Evolutionary conservation across 345 rosid genomes (phyloP), one percentile per base, ranked within the genome.

Genomic region (Cardamine chenopodiifolia): DNA sequence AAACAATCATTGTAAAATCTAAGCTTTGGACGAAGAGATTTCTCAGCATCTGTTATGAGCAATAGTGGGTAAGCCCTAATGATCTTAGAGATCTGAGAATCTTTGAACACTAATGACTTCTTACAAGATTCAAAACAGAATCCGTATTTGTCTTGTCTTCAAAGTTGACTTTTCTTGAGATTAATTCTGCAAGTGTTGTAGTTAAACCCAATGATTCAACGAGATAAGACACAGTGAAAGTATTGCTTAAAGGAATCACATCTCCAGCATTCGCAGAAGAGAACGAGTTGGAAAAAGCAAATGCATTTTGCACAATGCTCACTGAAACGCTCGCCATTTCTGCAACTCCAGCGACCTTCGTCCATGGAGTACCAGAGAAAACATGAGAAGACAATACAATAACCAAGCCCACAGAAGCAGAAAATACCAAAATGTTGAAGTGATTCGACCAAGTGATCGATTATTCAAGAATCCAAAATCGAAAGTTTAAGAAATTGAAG

Each of bases 21-120:
- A 0, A 81, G 60, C 65, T 83, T 81, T 12, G 83, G 86, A 39
- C 67, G 50, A 25, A 79, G 75, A 40, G 60, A 75, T 3, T 49
- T 72, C 68, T 65, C 75, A 9, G 65, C 47, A 53, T 71, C 45
- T 4, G 18, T 40, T 4, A 49, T 1, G 3, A 84, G 85, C 40
- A 84, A 1, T 2, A 1, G 1, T 13, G 85, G 87, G 6, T 18
- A 48, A 8, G 5, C 6, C 10, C 13, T 57, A 10, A 82, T 57
- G 23, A 72, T 42, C n/a, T 3, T 22, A 5, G 75, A 34, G 25
- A 84, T 66, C 13, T 82, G 82, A 68, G 74, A 68, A 20, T 65
- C 45, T 7, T 62, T n/a, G 39, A 81, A 81, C 8, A 82, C 84
- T n/a, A n/a, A 64, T 78, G n/a, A 14, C 55, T 66, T 60, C 7